Conservation (phyloP, 371 early-diverging fungal species). For the Actinomortierella ambigua region DNA sequence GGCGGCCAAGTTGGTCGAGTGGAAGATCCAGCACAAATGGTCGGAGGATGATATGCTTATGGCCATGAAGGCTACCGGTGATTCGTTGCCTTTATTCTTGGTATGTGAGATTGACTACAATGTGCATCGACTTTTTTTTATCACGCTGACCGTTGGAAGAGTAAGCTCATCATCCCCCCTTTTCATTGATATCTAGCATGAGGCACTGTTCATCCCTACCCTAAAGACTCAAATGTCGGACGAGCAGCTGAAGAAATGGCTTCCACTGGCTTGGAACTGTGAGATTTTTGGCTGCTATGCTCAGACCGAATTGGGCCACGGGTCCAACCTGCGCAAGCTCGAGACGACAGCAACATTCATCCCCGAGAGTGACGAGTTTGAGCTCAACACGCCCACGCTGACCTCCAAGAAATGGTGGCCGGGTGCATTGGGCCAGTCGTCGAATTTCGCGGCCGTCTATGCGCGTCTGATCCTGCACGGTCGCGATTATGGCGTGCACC, state of each 20-base stretch:
- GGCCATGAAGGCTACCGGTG: conserved; percentile 23
- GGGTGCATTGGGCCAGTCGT: conserved; percentile 72
- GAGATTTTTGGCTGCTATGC: conserved; percentile 83
- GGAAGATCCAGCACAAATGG: conserved; percentile 29
- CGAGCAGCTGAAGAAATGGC: conserved; percentile 79
- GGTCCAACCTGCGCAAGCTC: conserved; percentile 87
- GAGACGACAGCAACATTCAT: conserved; percentile 92
- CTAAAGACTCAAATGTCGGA: conserved; percentile 72
- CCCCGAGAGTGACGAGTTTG: conserved; percentile 83
- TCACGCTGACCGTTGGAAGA: neutral
- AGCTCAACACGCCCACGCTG: conserved; percentile 83
- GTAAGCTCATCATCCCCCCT: neutral
- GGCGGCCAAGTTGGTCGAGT: conserved; percentile 33
- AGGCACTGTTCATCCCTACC: conserved; percentile 78
- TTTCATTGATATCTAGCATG: conserved; percentile 36
- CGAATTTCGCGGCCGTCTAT: conserved; percentile 83
- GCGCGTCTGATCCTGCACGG: conserved; percentile 82
- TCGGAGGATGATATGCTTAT: conserved; percentile 25
- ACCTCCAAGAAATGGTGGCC: conserved; percentile 92
- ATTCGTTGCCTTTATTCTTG: conserved; percentile 37
- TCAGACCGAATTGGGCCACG: conserved; percentile 72
- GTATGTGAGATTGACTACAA: conserved; percentile 8
- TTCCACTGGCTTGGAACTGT: conserved; percentile 72
- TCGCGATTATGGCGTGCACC: conserved; percentile 80
- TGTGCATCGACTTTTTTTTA: neutral